Evolutionary conservation across 2,329 filamentous ascomycete genomes (phyloP).

Genomic region (Lecanicillium sp.): DNA sequence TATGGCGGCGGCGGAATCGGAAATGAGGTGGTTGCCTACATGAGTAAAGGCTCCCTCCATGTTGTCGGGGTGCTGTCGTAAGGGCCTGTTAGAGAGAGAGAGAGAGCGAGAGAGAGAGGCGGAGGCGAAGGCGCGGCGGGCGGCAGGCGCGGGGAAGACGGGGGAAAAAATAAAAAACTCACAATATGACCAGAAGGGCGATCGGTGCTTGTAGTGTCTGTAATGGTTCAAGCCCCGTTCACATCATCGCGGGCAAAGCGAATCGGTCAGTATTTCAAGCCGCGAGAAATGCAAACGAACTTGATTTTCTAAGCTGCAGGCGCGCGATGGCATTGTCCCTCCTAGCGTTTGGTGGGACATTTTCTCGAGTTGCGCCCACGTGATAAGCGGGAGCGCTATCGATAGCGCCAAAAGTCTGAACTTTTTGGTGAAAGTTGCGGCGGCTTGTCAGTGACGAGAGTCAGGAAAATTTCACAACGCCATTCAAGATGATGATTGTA

Average conservation of each 20-base stretch:
- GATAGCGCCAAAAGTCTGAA: conserved; percentile 24
- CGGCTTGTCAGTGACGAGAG: no score
- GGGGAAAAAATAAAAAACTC: not conserved
- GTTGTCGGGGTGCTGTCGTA: conserved; percentile 20
- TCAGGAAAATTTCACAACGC: no score
- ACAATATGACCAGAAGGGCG: not conserved
- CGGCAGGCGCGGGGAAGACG: not conserved
- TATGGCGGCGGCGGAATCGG: conserved; percentile 78
- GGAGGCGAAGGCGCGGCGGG: not conserved
- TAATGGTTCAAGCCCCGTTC: conserved; percentile 12
- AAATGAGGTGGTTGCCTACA: conserved; percentile 79
- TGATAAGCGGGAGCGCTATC: conserved; percentile 31
- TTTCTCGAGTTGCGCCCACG: conserved; percentile 36
- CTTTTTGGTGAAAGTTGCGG: no score
- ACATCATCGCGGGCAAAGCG: conserved; percentile 16
- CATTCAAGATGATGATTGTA: conserved; percentile 28
- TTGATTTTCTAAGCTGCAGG: conserved; percentile 4
- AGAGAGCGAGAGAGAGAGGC: no score
- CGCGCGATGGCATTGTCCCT: conserved; percentile 15
- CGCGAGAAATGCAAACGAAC: conserved; percentile 1
- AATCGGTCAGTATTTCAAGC: not conserved
- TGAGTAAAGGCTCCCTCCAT: conserved; percentile 90
- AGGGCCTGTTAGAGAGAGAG: not conserved
- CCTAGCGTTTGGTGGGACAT: conserved; percentile 32
- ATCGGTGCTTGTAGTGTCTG: no score